These are phyloP conservation scores for Auricularia heimuer DNA, from an alignment of 768 basidiomycete genomes.

Conservation along the genomic window DNA sequence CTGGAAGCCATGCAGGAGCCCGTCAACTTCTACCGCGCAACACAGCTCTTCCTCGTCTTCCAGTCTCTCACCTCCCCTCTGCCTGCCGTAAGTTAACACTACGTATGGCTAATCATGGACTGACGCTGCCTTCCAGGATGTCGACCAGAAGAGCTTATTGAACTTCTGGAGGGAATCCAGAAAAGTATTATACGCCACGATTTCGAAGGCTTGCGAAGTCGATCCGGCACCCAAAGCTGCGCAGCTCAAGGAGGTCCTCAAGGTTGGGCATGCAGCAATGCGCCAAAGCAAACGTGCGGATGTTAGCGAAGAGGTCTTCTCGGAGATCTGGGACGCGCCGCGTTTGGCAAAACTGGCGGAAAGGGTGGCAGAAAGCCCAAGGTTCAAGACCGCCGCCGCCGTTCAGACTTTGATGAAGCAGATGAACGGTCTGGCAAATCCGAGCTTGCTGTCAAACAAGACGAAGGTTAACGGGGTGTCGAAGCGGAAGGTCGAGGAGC, in stretches of 20 bases:
- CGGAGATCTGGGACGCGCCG: conserved; percentile 47
- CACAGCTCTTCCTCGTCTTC: conserved; percentile 65
- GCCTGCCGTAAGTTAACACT: conserved; percentile 23
- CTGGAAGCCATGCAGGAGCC: conserved; percentile 45
- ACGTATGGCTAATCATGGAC: not conserved
- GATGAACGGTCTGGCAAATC: conserved; percentile 26
- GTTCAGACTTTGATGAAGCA: conserved; percentile 59
- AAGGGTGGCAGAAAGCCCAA: conserved; percentile 39
- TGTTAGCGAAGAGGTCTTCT: conserved; percentile 19
- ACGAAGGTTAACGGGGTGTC: conserved; percentile 7
- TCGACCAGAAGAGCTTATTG: conserved; percentile 30
- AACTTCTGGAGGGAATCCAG: conserved; percentile 44
- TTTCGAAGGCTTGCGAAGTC: conserved; percentile 40
- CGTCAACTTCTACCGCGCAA: conserved; percentile 67
- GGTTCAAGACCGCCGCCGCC: conserved; percentile 53
- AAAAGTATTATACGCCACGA: conserved; percentile 36
- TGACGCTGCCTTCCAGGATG: conserved; percentile 19
- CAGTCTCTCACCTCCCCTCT: conserved; percentile 51
- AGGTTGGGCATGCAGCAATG: conserved; percentile 52
- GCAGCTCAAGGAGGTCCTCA: conserved; percentile 74
- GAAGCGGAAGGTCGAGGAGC: conserved; percentile 35
- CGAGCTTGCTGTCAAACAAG: conserved; percentile 8
- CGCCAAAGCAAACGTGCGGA: conserved; percentile 51
- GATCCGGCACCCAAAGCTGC: conserved; percentile 39
- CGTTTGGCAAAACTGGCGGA: conserved; percentile 44